A percentile compares a stretch with the other conserved stretches of the same genome.
These are phyloP conservation scores for Galeopsis tetrahit DNA, from an alignment of 257 asterid genomes.

Conservation along the genomic window DNA sequence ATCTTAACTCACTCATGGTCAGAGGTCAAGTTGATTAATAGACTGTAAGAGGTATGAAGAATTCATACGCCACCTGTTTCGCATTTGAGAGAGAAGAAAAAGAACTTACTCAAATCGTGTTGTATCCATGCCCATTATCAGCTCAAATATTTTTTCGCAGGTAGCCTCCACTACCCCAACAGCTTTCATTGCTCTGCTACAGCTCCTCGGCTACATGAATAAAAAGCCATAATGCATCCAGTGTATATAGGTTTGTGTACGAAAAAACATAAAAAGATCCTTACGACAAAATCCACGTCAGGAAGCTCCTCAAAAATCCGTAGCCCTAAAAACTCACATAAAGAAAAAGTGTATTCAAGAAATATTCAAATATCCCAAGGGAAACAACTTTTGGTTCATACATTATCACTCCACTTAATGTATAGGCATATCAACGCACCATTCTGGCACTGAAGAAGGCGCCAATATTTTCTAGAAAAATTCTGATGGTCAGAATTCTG, in stretches of 20 bases:
- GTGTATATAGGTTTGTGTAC: constrained; percentile 15
- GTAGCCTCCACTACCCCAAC: constrained; percentile 92
- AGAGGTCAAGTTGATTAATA: constrained; percentile 20
- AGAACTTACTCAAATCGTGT: constrained; percentile 80
- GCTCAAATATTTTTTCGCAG: constrained; percentile 89
- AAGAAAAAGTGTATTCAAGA: constrained; percentile 29
- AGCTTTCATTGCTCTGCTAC: constrained; percentile 96
- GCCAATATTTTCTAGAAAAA: constrained; percentile 86
- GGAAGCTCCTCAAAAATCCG: constrained; percentile 90
- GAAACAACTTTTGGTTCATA: constrained; percentile 19
- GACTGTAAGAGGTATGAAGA: background rate
- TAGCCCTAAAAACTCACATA: constrained; percentile 64
- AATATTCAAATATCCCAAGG: constrained; percentile 25
- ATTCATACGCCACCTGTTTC: constrained; percentile 5
- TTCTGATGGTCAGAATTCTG: constrained; percentile 68
- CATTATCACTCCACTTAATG: constrained; percentile 17
- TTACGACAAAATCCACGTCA: constrained; percentile 83
- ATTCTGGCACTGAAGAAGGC: constrained; percentile 91
- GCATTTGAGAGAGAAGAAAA: constrained; percentile 22
- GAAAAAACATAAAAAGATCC: constrained; percentile 30
- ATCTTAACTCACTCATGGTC: constrained; percentile 7
- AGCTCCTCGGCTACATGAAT: constrained; percentile 81
- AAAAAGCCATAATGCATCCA: constrained; percentile 32
- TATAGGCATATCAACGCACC: constrained; percentile 49
- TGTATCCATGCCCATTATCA: constrained; percentile 92